Base-by-base conservation (phyloP, 805 yeast genomes). In the Sugiyamaella marilandica region DNA sequence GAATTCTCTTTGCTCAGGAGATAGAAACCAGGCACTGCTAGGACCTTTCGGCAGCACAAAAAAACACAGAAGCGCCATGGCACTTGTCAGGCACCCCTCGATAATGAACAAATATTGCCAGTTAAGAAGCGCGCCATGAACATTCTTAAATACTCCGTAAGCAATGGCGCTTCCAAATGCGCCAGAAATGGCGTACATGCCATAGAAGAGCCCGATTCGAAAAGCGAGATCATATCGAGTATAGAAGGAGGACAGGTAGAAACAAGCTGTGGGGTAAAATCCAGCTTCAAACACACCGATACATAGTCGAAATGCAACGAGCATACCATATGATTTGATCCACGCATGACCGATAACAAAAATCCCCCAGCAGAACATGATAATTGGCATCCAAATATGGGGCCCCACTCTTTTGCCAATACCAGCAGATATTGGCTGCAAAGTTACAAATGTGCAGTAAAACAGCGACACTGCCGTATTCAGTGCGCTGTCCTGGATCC, bases 101-200 rank as follows among this genome's bases (percentile, higher is more conserved):
- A 80, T 75, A 47, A 79, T 68, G 57, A 80, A 80, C 44, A 80
- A 72, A 76, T 79, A 80, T 61, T 80, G 69, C 84, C 84, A 80
- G 11, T 75, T 70, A 47, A 73, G 65, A 29, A 74, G 59, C 11
- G 80, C 78, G 14, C 67, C 65, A 34, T 48, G 54, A 8, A 75
- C 74, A 49, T 74, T 75, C 39, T 76, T 65, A 41, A 78, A 65
- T 45, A 79, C 78, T 35, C 81, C 84, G 32, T 79, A 77, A 10
- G 81, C 80, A 51, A 80, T 76, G 52, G 79, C 68, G 10, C 83
- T 82, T 14, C 80, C 70, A 56, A 78, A 75, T 1, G 83, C 82
- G 45, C 83, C 81, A 32, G 81, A 74, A 50, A 70, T 58, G 47
- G 61, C 63, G 10, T 80, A 74, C 24, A 83, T 82, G 14, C 79